Base-by-base conservation (phyloP, 2,329 filamentous ascomycete species). In the Pseudogymnoascus sp. region DNA sequence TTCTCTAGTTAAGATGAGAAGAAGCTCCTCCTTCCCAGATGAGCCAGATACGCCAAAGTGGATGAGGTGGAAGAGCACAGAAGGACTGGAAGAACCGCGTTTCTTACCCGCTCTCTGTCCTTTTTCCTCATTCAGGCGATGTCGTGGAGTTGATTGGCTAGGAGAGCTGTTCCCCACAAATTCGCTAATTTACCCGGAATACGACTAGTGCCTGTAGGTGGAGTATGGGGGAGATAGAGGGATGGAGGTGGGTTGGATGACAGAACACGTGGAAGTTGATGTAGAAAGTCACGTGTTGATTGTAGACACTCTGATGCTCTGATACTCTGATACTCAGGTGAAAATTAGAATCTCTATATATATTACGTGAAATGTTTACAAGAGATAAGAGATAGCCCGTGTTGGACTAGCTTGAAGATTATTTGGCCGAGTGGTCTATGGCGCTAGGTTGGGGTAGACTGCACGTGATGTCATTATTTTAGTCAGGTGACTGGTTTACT, bases 11-110 rank as follows among this genome's bases (percentile, higher is more conserved):
- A 56, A 56, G 14, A 56, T 56, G 50, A 56, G 50, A 56, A 23
- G n/a, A 16, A 62, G 60, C 40, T 62, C 42, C 12, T 56, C 31
- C 10, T 16, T 31, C n/a, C 28, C 28, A 50, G 14, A 23, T 23
- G 44, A 25, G 38, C 10, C 10, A 2, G 5, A 31, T 31, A 31
- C 6, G 28, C 28, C 28, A n/a, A 18, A 23, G 42, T 53, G 47
- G 47, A 50, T 11, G 42, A n/a, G 28, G 50, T 56, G 50, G 61
- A 61, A 50, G 59, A 59, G 18, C 38, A 63, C 42, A 47, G 47
- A 40, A 35, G 40, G 8, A 33, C 31, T 31, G 10, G 31, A 33
- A 33, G 31, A 2, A 33, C 31, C 47, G 47, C 31, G 44, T 59
- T 10, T 56, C 33, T 21, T 33, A 44, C 47, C 21, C 44, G 18